Evolutionary conservation across 1,284 basidiomycete genomes (phyloP), one percentile per base, ranked within the genome.

Genomic region (Filobasidium uniguttulatum): DNA sequence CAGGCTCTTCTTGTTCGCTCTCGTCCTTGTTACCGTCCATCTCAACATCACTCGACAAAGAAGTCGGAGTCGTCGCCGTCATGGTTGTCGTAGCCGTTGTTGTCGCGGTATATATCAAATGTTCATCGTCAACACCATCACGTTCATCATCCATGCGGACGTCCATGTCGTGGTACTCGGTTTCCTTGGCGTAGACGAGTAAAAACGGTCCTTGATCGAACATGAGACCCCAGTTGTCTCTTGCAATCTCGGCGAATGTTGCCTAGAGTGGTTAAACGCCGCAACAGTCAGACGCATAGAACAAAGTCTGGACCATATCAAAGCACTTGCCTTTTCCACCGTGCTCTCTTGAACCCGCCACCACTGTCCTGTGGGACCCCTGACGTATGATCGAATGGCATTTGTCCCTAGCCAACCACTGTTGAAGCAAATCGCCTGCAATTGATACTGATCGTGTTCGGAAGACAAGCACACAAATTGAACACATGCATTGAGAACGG

Each of bases 151-250:
- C n/a, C n/a, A n/a, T n/a, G n/a, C n/a, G n/a, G n/a, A n/a, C n/a
- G n/a, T n/a, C n/a, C n/a, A n/a, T n/a, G n/a, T n/a, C n/a, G n/a
- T n/a, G n/a, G n/a, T n/a, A n/a, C n/a, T n/a, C n/a, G n/a, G n/a
- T n/a, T n/a, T 41, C 49, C 19, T 26, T 12, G 40, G 40, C 17
- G 40, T 43, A 43, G 40, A 43, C 5, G 25, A 43, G 23, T 15
- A 43, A 43, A 19, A 28, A 43, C 19, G 40, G 40, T 29, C 40
- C 40, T 43, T 43, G 40, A 43, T 43, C 40, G 40, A 43, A 43
- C 40, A 43, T 43, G 25, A 43, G 14, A 9, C 40, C 40, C 40
- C 40, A 43, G 15, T 43, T 43, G 15, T 43, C 40, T 15, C 9
- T 28, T 3, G 26, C 40, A 3, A 43, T 23, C 22, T 43, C 40